Base-by-base conservation (phyloP, 2,329 filamentous ascomycete genomes). In the Macrophomina pseudophaseolina region DNA sequence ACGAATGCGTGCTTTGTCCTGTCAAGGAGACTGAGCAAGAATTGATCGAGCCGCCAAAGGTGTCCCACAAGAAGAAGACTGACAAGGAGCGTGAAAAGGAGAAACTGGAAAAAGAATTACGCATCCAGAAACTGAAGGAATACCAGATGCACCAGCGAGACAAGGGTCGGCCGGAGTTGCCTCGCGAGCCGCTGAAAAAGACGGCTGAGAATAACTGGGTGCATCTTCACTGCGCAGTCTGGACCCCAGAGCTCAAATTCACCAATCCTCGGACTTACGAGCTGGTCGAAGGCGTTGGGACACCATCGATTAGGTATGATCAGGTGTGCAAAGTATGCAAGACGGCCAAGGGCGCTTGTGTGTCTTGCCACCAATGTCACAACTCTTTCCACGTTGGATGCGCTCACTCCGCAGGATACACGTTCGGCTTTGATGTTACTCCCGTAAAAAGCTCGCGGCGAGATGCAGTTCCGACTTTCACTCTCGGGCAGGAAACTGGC, bases 161-260 rank as follows among this genome's bases (percentile, higher is more conserved):
- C 68, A 88, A 90, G 72, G 93, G 93, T 71, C 91, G 94, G 56
- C 94, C 95, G 1, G 80, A 90, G 42, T 87, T 92, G 70, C 95
- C 95, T 32, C 88, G 95, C 56, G 95, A 98, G 76, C 91, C 95
- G 3, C 83, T 99, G 69, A 99, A 99, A 80, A 88, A 92, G 58
- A 99, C 95, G 0, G 92, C 91, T 4, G 93, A 96, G 76, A 98
- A 98, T 80, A 98, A 98, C 74, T 99, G 95, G 95, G 92, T 97
- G 16, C 95, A 99, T 76, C 93, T 98, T 33, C 90, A 91, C 44
- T 99, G 95, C 75, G 94, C 95, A 1, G 84, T 97, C 18, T 98
- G 92, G 89, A 94, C 91, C 11, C 89, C 93, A 0, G 95, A 99
- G 78, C 90, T 97, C 73, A 95, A 94, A 74, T 99, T 97, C 78